Base-by-base conservation (phyloP, 1,284 basidiomycete species). In the Pisolithus thermaeus region DNA sequence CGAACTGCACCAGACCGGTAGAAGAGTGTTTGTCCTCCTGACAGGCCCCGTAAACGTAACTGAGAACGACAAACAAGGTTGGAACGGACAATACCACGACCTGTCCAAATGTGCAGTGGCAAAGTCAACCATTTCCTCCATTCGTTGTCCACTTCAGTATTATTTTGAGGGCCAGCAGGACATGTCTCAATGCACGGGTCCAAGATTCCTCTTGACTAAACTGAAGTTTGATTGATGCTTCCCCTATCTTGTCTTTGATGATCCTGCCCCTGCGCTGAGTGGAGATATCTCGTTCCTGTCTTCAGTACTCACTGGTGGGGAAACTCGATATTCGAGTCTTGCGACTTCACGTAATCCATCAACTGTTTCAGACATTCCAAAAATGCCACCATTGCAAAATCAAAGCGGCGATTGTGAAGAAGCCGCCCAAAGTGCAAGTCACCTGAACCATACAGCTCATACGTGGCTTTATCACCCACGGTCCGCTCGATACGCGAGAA, bases 131-230 rank as follows among this genome's bases (percentile, higher is more conserved):
- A 59, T 82, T 85, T 49, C 74, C 77, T 27, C 85, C 87, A 60
- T 82, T 90, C 1, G 89, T 91, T 4, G 85, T 81, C 87, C 88
- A 91, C 64, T 89, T 90, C 40, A 92, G 72, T 46, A 89, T 78
- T 53, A 90, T 86, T 73, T 96, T 96, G 49, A 96, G 74, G 18
- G 91, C 92, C 14, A 92, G 79, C 50, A 97, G 76, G 50, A 98
- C 91, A 64, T 97, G 92, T 42, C 92, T 80, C 58, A 97, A 74
- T 4, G 95, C 94, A 55, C 92, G 82, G 12, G 96, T 98, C 96
- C 96, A 99, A 1, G 84, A 80, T 64, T 98, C 96, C 65, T 98
- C 96, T 67, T 93, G 88, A 56, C 88, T 92, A 69, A 94, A 95
- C 62, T 95, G 92, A 9, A 97, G 75, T 66, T 95, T 92, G 57